phyloP scores from a whole-genome alignment of 2,329 filamentous ascomycete genomes.

The Fusarium pininemorale region DNA sequence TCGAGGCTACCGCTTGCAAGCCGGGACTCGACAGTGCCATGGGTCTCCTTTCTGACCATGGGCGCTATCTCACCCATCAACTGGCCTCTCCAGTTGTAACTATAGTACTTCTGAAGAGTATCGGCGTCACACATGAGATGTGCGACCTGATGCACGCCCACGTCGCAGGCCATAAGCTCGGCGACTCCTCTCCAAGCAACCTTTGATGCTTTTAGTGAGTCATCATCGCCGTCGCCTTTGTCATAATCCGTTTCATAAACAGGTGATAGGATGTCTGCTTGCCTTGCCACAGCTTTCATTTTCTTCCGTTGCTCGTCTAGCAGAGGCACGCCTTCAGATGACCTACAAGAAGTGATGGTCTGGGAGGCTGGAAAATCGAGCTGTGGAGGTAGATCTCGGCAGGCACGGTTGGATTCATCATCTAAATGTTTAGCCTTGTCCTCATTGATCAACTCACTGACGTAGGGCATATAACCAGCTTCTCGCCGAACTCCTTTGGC shows the following conservation, averaged over 20 bases:
- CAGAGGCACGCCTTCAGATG: neutral
- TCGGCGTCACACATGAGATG: constrained; percentile 18
- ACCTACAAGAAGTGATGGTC: neutral
- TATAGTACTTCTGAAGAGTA: neutral
- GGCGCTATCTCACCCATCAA: neutral
- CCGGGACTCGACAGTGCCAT: constrained; percentile 50
- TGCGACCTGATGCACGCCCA: constrained; percentile 36
- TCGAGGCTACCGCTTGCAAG: constrained; percentile 49
- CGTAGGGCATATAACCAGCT: too few relatives aligned
- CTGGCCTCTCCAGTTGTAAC: constrained; percentile 38
- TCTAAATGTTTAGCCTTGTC: neutral
- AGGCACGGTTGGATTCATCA: constrained; percentile 10
- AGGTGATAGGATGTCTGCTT: neutral
- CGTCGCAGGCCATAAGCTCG: constrained; percentile 37
- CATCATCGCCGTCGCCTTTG: neutral
- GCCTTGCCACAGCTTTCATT: neutral
- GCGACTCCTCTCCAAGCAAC: constrained; percentile 36
- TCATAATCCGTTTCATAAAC: neutral
- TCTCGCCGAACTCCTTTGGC: neutral
- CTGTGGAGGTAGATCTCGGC: constrained; percentile 15
- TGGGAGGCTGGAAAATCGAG: neutral
- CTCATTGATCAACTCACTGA: neutral
- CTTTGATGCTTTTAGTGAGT: neutral
- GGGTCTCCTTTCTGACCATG: neutral
- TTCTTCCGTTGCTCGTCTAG: neutral